A percentile compares a stretch with the other conserved stretches of the same genome.
Evolutionary conservation across 116 monocot genomes (phyloP).

Genomic region (Dioscorea cayenensis): DNA sequence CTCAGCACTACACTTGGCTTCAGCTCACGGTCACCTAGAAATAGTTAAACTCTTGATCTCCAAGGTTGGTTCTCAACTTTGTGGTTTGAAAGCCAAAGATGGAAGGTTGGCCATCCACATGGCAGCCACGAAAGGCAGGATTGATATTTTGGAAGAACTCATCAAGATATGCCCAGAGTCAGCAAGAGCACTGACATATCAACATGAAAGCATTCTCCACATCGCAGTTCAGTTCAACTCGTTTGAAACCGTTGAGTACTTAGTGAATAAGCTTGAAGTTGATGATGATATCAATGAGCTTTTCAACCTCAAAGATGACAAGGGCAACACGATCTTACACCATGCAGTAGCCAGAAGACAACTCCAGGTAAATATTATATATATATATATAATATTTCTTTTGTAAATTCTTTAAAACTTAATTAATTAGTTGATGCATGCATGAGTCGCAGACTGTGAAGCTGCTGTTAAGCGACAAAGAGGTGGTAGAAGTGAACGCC

Average conservation of each 20-base stretch:
- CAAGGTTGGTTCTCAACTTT: not conserved
- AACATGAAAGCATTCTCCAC: constrained; percentile 15
- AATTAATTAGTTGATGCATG: too few relatives aligned
- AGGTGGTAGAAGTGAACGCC: too few relatives aligned
- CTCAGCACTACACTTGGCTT: not conserved
- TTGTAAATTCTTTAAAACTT: too few relatives aligned
- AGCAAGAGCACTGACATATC: not conserved
- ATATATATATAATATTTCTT: too few relatives aligned
- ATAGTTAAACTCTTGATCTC: not conserved
- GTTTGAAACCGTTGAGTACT: constrained; percentile 2
- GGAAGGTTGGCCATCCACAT: constrained; percentile 14
- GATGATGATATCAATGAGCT: not conserved
- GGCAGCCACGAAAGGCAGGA: constrained; percentile 5
- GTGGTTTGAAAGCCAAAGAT: not conserved
- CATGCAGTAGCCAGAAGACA: too few relatives aligned
- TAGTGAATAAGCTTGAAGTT: not conserved
- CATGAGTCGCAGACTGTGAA: too few relatives aligned
- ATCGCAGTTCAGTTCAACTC: constrained; percentile 12
- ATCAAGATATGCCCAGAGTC: not conserved
- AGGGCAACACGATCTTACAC: too few relatives aligned
- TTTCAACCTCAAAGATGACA: too few relatives aligned
- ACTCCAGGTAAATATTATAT: too few relatives aligned
- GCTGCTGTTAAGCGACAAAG: too few relatives aligned
- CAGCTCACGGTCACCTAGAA: not conserved
- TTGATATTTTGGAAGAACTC: constrained; percentile 9